Evolutionary conservation across 805 yeast species (phyloP).

Genomic region (Zygosaccharomyces rouxii): DNA sequence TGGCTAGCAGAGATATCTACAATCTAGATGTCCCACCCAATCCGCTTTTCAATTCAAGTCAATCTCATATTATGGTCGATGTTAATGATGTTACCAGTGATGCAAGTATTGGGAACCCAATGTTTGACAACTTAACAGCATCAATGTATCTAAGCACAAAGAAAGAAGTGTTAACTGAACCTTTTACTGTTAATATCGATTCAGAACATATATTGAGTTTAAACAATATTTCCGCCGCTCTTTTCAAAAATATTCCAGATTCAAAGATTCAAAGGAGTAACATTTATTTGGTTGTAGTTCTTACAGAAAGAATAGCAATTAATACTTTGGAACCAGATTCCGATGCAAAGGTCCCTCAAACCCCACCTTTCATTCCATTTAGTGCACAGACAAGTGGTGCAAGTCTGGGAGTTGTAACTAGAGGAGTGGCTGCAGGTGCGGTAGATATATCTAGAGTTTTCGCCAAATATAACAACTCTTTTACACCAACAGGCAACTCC

Average conservation of each 20-base stretch:
- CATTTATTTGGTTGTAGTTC: conserved; percentile 68
- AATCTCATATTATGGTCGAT: conserved; percentile 67
- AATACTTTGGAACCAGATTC: conserved; percentile 7
- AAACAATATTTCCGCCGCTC: conserved; percentile 70
- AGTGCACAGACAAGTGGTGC: conserved; percentile 14
- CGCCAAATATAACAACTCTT: conserved; percentile 56
- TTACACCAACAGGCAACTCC: conserved; percentile 51
- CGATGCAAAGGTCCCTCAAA: conserved; percentile 18
- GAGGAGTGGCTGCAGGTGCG: conserved; percentile 86
- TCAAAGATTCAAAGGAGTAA: conserved; percentile 56
- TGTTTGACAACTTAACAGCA: conserved; percentile 62
- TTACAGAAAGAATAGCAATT: conserved; percentile 57
- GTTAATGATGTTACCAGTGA: conserved; percentile 63
- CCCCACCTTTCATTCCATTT: conserved; percentile 24
- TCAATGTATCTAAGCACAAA: conserved; percentile 65
- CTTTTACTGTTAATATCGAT: conserved; percentile 64
- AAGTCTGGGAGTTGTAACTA: conserved; percentile 46
- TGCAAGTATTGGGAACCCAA: conserved; percentile 55
- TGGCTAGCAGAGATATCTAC: conserved; percentile 33
- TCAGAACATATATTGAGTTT: conserved; percentile 54
- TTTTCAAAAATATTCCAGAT: conserved; percentile 68
- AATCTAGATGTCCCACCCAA: conserved; percentile 45
- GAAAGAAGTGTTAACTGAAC: conserved; percentile 66
- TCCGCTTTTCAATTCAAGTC: conserved; percentile 45
- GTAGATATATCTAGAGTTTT: conserved; percentile 78